Evolutionary conservation across 768 basidiomycete species (phyloP).

Genomic region (Macrolepiota albuminosa): DNA sequence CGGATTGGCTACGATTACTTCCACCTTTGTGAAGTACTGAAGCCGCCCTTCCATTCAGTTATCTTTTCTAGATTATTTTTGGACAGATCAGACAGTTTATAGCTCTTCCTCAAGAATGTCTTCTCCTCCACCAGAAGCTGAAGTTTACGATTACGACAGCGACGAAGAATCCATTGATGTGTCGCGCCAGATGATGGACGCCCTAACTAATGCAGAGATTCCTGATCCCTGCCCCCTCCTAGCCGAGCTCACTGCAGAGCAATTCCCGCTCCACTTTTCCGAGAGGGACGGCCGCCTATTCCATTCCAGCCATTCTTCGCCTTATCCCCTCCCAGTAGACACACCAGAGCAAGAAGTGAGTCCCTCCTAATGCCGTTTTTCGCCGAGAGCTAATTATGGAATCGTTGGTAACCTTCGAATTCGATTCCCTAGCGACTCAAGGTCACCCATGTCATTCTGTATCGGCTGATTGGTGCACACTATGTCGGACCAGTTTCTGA

Average conservation of each 20-base stretch:
- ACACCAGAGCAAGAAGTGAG: constrained; percentile 62
- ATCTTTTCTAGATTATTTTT: neutral
- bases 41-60: neutral
- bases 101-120: constrained; percentile 5
- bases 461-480: constrained; percentile 47
- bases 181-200: neutral
- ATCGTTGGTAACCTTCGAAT: neutral
- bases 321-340: constrained; percentile 75
- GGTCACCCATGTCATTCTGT: constrained; percentile 43
- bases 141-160: constrained; percentile 15
- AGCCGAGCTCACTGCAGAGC: constrained; percentile 40
- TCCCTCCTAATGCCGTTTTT: constrained; percentile 6
- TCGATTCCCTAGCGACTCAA: constrained; percentile 43
- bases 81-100: neutral
- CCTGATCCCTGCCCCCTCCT: constrained; percentile 16
- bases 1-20: neutral
- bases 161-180: constrained; percentile 14
- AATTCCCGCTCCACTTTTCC: constrained; percentile 56
- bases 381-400: neutral
- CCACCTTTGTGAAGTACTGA: neutral
- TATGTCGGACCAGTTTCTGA: constrained; percentile 58
- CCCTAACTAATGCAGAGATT: neutral
- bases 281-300: constrained; percentile 61
- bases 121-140: constrained; percentile 9
- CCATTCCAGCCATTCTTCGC: constrained; percentile 56